Evolutionary conservation across 495 filamentous ascomycete genomes (phyloP), one percentile per base, ranked within the genome.

Genomic region (Apodospora peruviana): DNA sequence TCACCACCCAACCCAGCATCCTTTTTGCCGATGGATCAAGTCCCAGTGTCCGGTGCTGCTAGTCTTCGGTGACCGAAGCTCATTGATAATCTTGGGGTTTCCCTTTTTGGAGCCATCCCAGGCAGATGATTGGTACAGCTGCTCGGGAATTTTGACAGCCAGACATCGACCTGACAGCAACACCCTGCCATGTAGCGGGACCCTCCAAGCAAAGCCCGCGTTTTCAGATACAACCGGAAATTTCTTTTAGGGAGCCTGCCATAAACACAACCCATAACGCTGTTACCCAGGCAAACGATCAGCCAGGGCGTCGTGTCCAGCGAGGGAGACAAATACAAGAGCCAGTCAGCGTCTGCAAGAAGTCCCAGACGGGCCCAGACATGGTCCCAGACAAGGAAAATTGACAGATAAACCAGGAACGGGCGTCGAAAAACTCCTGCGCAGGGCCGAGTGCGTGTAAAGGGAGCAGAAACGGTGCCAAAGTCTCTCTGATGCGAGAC

Each of bases 101-200:
- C 66, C 64, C 53, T 45, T 60, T 64, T 62, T 45, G 61, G 67
- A 48, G 56, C 42, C 35, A 42, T 48, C 55, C 61, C 59, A 50
- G 50, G 56, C 45, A 52, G 47, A 51, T 45, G 57, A 68, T 58
- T 59, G 58, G 59, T 68, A 57, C 56, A 50, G 62, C 57, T 52
- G 50, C 41, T 81, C 84, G 58, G 52, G 50, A 47, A 38, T 48
- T 48, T 49, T 43, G 43, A 51, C 14, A 40, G 32, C 47, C 85
- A 77, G 90, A 48, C 32, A 51, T 51, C 35, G 50, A 85, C 77
- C 41, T 87, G 84, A 56, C 79, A 50, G 48, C 38, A n/a, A 43
- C 47, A 50, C 50, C 44, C 41, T 54, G 50, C 32, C 52, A 53
- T 45, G 53, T 56, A 53, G 48, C 57, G 50, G 57, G 50, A 51